Evolutionary conservation across 768 basidiomycete species (phyloP).

Genomic region (Mrakia blollopis): DNA sequence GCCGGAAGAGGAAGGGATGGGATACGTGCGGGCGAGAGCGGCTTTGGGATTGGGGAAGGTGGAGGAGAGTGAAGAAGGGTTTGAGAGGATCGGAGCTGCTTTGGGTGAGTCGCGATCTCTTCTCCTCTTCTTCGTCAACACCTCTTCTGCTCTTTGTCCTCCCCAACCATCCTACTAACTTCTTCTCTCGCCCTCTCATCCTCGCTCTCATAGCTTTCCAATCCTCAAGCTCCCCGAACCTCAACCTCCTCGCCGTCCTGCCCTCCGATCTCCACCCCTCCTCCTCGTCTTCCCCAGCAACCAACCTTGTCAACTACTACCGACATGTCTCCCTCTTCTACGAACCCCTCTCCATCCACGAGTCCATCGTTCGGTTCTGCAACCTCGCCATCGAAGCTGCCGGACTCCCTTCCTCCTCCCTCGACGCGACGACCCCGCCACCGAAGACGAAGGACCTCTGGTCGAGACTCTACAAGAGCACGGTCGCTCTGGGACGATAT

Average conservation of each 20-base stretch:
- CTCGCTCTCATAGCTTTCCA: constrained; percentile 52
- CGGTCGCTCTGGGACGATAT: constrained; percentile 65
- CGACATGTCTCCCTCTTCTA: constrained; percentile 71
- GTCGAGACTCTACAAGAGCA: constrained; percentile 69
- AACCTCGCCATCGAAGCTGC: constrained; percentile 68
- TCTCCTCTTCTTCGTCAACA: neutral
- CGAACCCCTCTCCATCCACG: constrained; percentile 54
- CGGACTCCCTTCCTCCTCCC: neutral
- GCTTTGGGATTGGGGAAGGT: constrained; percentile 30
- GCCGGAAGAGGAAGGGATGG: constrained; percentile 25
- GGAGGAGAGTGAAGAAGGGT: constrained; percentile 27
- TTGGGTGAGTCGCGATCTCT: constrained; percentile 24
- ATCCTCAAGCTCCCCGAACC: constrained; percentile 53
- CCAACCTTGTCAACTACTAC: constrained; percentile 65
- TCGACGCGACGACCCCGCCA: neutral
- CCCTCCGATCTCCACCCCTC: constrained; percentile 7
- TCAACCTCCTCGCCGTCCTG: constrained; percentile 37
- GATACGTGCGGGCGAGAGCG: constrained; percentile 33
- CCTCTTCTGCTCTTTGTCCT: neutral
- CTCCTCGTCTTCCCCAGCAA: neutral
- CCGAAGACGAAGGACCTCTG: constrained; percentile 60
- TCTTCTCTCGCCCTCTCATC: neutral
- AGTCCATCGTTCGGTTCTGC: constrained; percentile 67
- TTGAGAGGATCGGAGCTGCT: constrained; percentile 32
- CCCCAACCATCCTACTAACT: neutral